phyloP scores from a whole-genome alignment of 2,329 filamentous ascomycete genomes.

The Calonectria naviculata region DNA sequence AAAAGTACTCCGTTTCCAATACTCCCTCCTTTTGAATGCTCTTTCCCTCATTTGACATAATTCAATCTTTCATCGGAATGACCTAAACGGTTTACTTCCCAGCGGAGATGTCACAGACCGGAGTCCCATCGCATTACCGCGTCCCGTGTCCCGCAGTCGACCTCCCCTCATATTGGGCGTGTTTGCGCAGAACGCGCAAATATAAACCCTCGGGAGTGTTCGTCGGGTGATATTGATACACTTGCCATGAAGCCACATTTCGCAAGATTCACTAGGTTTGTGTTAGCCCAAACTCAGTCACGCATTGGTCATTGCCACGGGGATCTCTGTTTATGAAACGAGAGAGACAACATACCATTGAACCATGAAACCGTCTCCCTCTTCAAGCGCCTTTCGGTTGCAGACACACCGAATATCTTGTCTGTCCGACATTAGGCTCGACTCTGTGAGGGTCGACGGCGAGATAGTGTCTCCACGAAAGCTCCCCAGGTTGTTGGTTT shows the following conservation, averaged over 20 bases:
- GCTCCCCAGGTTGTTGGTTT: slow-evolving; percentile 43
- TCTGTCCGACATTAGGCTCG: slow-evolving; percentile 54
- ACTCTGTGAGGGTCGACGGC: slow-evolving; percentile 62
- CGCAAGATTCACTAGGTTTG: slow-evolving; percentile 67
- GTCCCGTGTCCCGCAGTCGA: slow-evolving; percentile 57
- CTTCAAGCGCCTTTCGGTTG: slow-evolving; percentile 55
- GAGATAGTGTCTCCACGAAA: slow-evolving; percentile 57
- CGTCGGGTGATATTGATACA: slow-evolving; percentile 70
- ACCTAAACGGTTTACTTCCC: slow-evolving; percentile 55
- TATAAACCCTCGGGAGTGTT: slow-evolving; percentile 69
- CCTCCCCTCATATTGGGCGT: slow-evolving; percentile 65
- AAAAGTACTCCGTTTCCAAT: slow-evolving; percentile 17
- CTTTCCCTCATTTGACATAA: slow-evolving; percentile 10
- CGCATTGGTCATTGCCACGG: neutral
- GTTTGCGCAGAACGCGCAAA: slow-evolving; percentile 72
- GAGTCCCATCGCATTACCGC: slow-evolving; percentile 39
- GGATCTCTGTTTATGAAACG: neutral
- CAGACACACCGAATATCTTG: slow-evolving; percentile 69
- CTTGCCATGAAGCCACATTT: slow-evolving; percentile 73
- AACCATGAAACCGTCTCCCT: slow-evolving; percentile 67
- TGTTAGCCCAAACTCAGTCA: slow-evolving; percentile 31
- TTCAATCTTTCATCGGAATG: slow-evolving; percentile 50
- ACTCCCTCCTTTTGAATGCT: slow-evolving; percentile 19
- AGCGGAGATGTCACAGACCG: slow-evolving; percentile 50
- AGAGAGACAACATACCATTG: slow-evolving; percentile 64